A percentile compares a stretch with the other conserved stretches of the same genome.
phyloP scores from a whole-genome alignment of 1,284 basidiomycete genomes.

The Ganoderma lucidum region DNA sequence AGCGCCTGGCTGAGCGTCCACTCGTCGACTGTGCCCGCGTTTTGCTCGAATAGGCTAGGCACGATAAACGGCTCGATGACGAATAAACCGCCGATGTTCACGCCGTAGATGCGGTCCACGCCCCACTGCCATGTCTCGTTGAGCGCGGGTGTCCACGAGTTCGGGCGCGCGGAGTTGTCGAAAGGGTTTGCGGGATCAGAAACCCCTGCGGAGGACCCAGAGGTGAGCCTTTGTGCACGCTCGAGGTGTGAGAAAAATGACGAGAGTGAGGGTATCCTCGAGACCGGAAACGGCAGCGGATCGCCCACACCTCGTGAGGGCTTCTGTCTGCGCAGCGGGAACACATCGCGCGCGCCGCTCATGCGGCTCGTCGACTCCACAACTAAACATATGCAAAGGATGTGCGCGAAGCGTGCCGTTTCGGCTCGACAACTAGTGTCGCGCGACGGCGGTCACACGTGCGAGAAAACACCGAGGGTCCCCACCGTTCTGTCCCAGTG shows the following conservation, averaged over 20 bases:
- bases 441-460: not conserved
- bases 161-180: conserved; percentile 66
- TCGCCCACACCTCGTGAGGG: not conserved
- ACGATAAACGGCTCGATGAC: conserved; percentile 85
- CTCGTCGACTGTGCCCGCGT: conserved; percentile 64
- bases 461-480: not conserved
- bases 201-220: conserved; percentile 45
- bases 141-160: conserved; percentile 68
- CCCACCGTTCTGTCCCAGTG: not conserved
- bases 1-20: conserved; percentile 61
- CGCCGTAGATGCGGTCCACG: conserved; percentile 65
- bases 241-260: not conserved
- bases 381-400: not conserved
- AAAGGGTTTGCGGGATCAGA: conserved; percentile 67
- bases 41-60: conserved; percentile 80
- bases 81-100: conserved; percentile 78
- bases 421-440: not conserved
- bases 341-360: not conserved
- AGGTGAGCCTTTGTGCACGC: not conserved
- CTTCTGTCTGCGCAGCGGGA: conserved; percentile 4
- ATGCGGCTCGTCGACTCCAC: conserved; percentile 5
- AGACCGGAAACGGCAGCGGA: not conserved
- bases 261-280: too few species aligned
- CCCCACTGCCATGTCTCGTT: conserved; percentile 79
- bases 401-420: too few species aligned